A percentile compares a stretch with the other conserved stretches of the same genome.
Conservation (phyloP, 306 rosid species). For the Glycine latifolia region DNA sequence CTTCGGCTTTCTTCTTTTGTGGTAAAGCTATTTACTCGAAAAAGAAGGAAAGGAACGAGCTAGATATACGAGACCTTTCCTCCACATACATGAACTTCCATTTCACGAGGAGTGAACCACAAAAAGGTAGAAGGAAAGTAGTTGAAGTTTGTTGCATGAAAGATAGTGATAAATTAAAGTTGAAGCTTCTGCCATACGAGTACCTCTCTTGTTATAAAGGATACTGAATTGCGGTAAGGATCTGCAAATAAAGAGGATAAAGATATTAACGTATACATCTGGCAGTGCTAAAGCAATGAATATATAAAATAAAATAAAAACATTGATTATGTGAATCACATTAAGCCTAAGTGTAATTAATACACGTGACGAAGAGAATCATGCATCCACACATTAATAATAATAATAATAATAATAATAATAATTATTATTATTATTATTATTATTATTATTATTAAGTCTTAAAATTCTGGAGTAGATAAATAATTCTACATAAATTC, state of each 20-base stretch:
- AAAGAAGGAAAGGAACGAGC: constrained; percentile 45
- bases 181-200: constrained; percentile 11
- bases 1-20: constrained; percentile 35
- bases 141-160: constrained; percentile 34
- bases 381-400: constrained; percentile 11
- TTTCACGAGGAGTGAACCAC: constrained; percentile 59
- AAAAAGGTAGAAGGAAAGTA: constrained; percentile 28
- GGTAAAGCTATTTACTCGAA: constrained; percentile 32
- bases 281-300: neutral
- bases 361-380: constrained; percentile 16
- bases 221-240: neutral
- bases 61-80: constrained; percentile 32
- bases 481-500: too few species aligned
- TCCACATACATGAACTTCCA: constrained; percentile 47
- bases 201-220: neutral
- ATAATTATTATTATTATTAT: neutral
- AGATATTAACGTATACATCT: constrained; percentile 22
- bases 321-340: constrained; percentile 37
- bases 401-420: neutral
- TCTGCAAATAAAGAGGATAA: neutral
- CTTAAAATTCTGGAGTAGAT: too few species aligned
- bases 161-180: constrained; percentile 39
- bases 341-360: constrained; percentile 6
- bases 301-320: too few species aligned
- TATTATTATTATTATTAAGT: too few species aligned